phyloP scores from a whole-genome alignment of 2,329 filamentous ascomycete genomes.

The Talaromyces sp. region DNA sequence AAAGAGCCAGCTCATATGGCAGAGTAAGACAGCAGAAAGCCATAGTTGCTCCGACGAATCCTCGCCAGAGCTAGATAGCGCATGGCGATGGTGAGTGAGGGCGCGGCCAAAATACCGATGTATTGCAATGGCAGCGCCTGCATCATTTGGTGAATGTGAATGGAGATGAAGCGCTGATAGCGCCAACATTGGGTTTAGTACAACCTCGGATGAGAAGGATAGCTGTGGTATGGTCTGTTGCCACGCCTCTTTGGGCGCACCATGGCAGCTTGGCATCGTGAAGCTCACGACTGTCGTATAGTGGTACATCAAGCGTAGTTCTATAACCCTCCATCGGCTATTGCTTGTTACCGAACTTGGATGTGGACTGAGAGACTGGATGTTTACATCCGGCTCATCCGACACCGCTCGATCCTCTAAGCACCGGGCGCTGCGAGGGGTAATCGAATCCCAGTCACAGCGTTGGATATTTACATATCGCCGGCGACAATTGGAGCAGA shows the following conservation, averaged over 20 bases:
- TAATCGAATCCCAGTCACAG: neutral
- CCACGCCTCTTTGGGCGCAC: neutral
- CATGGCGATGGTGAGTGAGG: neutral
- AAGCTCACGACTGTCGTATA: neutral
- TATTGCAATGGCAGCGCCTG: neutral
- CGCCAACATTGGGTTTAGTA: neutral
- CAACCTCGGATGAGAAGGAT: neutral
- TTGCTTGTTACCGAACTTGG: neutral
- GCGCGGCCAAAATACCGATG: neutral
- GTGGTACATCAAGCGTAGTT: neutral
- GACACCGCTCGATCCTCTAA: too few species aligned
- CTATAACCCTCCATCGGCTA: neutral
- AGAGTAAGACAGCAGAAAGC: neutral
- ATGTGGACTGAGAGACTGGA: neutral
- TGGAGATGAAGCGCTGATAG: neutral
- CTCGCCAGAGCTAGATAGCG: neutral
- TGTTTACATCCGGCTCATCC: neutral
- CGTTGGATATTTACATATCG: neutral
- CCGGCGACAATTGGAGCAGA: neutral
- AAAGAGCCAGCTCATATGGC: neutral
- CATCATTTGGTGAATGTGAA: neutral
- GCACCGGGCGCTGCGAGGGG: neutral
- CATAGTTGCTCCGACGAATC: neutral
- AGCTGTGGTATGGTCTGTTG: neutral
- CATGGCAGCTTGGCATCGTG: neutral